Base-by-base conservation (phyloP, 805 yeast species). In the Wickerhamomyces sydowiorum region DNA sequence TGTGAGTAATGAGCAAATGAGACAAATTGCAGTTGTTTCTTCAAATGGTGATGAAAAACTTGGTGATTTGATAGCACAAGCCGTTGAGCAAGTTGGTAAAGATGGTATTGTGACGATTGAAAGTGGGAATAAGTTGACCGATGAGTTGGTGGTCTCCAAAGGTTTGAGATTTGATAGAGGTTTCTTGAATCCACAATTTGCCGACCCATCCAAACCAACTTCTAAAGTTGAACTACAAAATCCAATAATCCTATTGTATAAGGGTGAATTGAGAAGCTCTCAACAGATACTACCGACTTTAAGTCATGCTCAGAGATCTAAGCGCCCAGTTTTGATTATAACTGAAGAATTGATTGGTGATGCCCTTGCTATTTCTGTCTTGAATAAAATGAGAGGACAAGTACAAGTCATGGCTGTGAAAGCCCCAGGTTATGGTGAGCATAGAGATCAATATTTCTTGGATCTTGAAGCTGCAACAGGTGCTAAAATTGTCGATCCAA, bases 121-220 rank as follows among this genome's bases (percentile, higher is more conserved):
- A 75, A 96, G 87, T 69, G 98, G 98, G 56, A 90, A 88, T 76
- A 93, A 97, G 54, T 73, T 91, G 56, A 96, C 86, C 65, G 99
- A 93, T 65, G 96, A 88, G 66, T 78, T 93, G 56, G 97, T 89
- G 69, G 95, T 93, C 47, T 91, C 90, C 49, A 97, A 91, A 73
- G 99, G 99, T 70, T 88, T 93, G 96, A 82, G 91, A 71, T 93
- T 91, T 63, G 96, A 89, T 72, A 86, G 98, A 61, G 98, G 98
- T 56, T 93, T 78, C 76, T 87, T 91, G 60, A 87, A 96, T 36
- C 97, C 98, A 38, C 90, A 93, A 75, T 93, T 93, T 68, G 88
- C 23, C 20, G 23, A 32, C 13, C 10, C 89, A 69, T 87, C 96
- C 54, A 89, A 90, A 65, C 78, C 96, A 60, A 93, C 88, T 73